phyloP scores from a whole-genome alignment of 1,284 basidiomycete species.

The Cystobasidium pallidum region DNA sequence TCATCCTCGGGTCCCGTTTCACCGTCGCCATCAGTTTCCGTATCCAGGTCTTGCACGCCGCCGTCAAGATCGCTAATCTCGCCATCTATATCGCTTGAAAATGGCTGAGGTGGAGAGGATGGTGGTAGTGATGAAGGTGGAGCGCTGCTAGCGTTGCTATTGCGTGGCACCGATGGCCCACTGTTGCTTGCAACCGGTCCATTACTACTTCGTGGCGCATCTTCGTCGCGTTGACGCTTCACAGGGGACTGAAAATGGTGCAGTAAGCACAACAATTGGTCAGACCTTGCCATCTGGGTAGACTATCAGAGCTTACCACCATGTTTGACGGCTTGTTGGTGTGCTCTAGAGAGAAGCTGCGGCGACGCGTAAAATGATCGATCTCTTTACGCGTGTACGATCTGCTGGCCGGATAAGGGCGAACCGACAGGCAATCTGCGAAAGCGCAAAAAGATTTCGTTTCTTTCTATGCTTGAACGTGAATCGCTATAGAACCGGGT shows the following conservation, averaged over 20 bases:
- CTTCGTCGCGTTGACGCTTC: conserved; percentile 33
- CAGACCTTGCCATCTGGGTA: neutral
- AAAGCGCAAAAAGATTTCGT: too few species aligned
- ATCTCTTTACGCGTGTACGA: conserved; percentile 8
- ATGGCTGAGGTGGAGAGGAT: conserved; percentile 77
- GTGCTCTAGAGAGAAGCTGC: neutral
- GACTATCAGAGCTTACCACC: conserved; percentile 13
- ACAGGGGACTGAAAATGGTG: conserved; percentile 9
- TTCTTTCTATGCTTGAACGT: too few species aligned
- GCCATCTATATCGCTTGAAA: conserved; percentile 78
- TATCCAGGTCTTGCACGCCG: conserved; percentile 63
- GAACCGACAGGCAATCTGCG: too few species aligned
- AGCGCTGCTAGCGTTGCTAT: conserved; percentile 39
- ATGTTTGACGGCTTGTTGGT: neutral
- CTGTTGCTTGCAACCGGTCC: neutral
- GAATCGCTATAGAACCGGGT: too few species aligned
- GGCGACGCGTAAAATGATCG: neutral
- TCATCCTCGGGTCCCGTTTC: conserved; percentile 68
- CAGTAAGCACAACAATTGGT: neutral
- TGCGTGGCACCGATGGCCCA: conserved; percentile 27
- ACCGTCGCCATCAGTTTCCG: conserved; percentile 62
- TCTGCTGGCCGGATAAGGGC: too few species aligned
- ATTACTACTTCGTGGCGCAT: conserved; percentile 11
- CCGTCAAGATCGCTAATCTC: conserved; percentile 44
- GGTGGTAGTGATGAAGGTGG: conserved; percentile 70